Evolutionary conservation across 1,284 basidiomycete species (phyloP).

Genomic region (Malassezia furfur): DNA sequence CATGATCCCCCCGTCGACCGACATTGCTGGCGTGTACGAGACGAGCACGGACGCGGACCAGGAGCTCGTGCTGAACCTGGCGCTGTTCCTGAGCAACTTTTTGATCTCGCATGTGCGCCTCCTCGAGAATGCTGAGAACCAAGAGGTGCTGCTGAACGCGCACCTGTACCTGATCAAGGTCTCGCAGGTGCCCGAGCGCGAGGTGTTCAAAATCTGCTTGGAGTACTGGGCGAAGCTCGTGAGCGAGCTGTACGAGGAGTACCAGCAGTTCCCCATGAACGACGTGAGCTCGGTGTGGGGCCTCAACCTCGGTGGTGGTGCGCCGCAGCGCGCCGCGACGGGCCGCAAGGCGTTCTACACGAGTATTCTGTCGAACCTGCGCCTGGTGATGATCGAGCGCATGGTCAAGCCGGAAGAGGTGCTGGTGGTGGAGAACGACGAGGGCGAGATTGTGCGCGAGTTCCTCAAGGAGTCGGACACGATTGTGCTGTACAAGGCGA

Average conservation of each 20-base stretch:
- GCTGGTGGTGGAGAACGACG: conserved; percentile 96
- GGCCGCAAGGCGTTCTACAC: conserved; percentile 82
- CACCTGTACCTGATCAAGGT: conserved; percentile 99
- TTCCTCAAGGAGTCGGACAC: conserved; percentile 99
- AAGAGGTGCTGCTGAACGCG: conserved; percentile 68
- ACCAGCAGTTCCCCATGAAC: conserved; percentile 79
- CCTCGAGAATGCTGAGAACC: conserved; percentile 82
- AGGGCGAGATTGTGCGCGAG: conserved; percentile 97
- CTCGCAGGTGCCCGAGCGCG: conserved; percentile 93
- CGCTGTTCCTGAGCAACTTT: conserved; percentile 94
- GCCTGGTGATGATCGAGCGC: conserved; percentile 92
- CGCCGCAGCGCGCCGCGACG: conserved; percentile 39
- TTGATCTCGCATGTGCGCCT: conserved; percentile 72
- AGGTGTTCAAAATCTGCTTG: conserved; percentile 98
- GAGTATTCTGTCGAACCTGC: conserved; percentile 81
- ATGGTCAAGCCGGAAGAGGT: conserved; percentile 99
- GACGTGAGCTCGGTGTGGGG: conserved; percentile 90
- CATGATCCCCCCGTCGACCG: conserved; percentile 58
- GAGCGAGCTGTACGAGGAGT: conserved; percentile 88
- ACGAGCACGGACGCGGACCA: conserved; percentile 86
- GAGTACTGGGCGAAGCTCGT: conserved; percentile 99
- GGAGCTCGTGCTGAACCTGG: conserved; percentile 91
- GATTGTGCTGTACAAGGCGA: conserved; percentile 96
- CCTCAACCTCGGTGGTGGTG: conserved; percentile 56
- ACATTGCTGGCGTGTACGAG: conserved; percentile 79